phyloP scores from a whole-genome alignment of 2,329 filamentous ascomycete genomes.

The Pseudopyrenochaeta lycopersici region DNA sequence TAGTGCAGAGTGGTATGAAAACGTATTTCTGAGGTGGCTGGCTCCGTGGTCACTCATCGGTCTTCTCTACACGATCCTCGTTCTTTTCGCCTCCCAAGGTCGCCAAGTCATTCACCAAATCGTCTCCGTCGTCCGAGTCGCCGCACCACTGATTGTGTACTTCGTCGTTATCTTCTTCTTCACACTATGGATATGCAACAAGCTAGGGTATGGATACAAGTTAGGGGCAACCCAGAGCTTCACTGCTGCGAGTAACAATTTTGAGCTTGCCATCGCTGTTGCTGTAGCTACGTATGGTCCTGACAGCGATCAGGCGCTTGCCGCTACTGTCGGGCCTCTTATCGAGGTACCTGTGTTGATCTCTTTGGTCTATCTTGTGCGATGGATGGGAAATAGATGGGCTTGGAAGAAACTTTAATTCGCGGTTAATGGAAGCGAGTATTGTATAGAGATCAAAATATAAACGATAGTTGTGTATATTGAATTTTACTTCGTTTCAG shows the following conservation, averaged over 20 bases:
- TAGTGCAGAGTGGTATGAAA: constrained; percentile 70
- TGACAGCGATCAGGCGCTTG: constrained; percentile 80
- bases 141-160: constrained; percentile 82
- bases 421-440: no score
- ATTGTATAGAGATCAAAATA: no score
- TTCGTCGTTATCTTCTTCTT: constrained; percentile 77
- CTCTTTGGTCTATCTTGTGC: constrained; percentile 77
- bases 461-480: no score
- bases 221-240: constrained; percentile 81
- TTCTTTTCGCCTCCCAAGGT: constrained; percentile 86
- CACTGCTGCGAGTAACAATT: constrained; percentile 92
- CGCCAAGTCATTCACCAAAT: constrained; percentile 84
- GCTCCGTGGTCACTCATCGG: constrained; percentile 82
- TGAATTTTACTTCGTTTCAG: no score
- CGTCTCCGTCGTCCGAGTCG: constrained; percentile 81
- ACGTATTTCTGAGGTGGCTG: constrained; percentile 72
- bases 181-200: constrained; percentile 69
- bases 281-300: constrained; percentile 82
- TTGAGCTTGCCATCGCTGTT: constrained; percentile 90
- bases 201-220: constrained; percentile 76
- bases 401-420: no score
- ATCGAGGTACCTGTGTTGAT: constrained; percentile 87
- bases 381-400: constrained; percentile 65
- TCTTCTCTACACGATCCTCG: constrained; percentile 84
- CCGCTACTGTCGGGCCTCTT: constrained; percentile 82